Base-by-base conservation (phyloP, 2,329 filamentous ascomycete species). In the Didymellaceae sp. region DNA sequence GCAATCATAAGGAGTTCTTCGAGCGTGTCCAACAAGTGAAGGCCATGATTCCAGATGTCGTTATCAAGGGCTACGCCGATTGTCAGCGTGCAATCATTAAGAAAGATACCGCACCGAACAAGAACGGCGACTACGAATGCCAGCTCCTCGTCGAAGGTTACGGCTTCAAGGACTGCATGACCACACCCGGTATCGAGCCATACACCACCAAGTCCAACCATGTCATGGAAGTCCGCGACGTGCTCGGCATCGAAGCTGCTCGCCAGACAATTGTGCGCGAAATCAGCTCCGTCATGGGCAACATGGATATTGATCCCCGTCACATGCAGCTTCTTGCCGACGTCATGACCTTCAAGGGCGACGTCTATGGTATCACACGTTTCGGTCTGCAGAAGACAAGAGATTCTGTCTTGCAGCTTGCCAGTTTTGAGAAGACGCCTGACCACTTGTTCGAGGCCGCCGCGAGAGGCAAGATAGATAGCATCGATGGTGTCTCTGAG, bases 321-420 rank as follows among this genome's bases (percentile, higher is more conserved):
- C 94, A 99, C 77, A 97, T 99, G 91, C 89, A 97, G 72, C 83
- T 99, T 14, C 84, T 99, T 1, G 93, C 94, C 9, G 94, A 99
- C 67, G 92, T 97, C 45, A 99, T 99, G 94, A 97, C 94, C 1
- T 97, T 93, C 82, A 97, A 97, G 78, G 94, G 94, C 41, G 93
- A 97, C 62, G 90, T 99, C 0, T 82, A 97, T 14, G 94, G 94
- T 42, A 99, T 99, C 70, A 99, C 94, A 2, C 88, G 94, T 24
- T 97, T 97, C 73, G 94, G 94, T 42, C 81, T 99, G 20, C 89
- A 91, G 49, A 99, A 97, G 80, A 97, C 96, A 88, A 83, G 94
- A 42, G 94, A 99, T 73, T 90, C 85, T 13, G 94, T 97, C 9
- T 78, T 99, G 47, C 94, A 99, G 74, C 82, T 99, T 10, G 94